phyloP scores from a whole-genome alignment of 805 yeast species.

The Clavispora asparagi region DNA sequence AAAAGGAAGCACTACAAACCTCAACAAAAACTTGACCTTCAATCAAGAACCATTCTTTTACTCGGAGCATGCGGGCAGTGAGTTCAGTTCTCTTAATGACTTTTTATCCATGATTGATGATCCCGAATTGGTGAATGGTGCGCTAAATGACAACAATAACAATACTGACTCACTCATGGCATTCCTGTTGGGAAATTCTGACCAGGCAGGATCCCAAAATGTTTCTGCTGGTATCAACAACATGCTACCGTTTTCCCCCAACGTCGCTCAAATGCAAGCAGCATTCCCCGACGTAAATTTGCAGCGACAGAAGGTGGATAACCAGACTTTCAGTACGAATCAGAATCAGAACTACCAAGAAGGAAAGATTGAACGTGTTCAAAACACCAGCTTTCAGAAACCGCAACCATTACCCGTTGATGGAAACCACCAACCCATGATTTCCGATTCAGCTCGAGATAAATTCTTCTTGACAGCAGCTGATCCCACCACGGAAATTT shows the following conservation, averaged over 20 bases:
- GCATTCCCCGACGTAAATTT: background rate
- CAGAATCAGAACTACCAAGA: conserved; percentile 1
- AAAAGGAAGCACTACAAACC: background rate
- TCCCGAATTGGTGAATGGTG: conserved; percentile 57
- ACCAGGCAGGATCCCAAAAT: background rate
- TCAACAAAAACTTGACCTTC: conserved; percentile 39
- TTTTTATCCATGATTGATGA: conserved; percentile 88
- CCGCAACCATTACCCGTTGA: background rate
- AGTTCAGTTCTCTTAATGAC: conserved; percentile 84
- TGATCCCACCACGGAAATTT: conserved; percentile 89
- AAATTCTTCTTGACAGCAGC: conserved; percentile 95
- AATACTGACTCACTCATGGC: conserved; percentile 11
- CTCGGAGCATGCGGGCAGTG: conserved; percentile 90
- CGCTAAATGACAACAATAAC: conserved; percentile 21
- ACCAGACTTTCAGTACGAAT: background rate
- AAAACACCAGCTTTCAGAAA: background rate
- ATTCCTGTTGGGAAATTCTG: conserved; percentile 6
- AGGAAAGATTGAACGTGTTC: conserved; percentile 13
- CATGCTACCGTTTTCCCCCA: conserved; percentile 27
- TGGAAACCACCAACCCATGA: conserved; percentile 32
- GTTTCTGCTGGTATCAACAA: conserved; percentile 10
- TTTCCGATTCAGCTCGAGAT: conserved; percentile 79
- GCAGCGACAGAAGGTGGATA: background rate
- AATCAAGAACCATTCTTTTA: conserved; percentile 74
- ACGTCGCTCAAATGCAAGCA: conserved; percentile 5